Evolutionary conservation across 2,329 filamentous ascomycete species (phyloP).

Genomic region (Chrysosporium keratinophilum): DNA sequence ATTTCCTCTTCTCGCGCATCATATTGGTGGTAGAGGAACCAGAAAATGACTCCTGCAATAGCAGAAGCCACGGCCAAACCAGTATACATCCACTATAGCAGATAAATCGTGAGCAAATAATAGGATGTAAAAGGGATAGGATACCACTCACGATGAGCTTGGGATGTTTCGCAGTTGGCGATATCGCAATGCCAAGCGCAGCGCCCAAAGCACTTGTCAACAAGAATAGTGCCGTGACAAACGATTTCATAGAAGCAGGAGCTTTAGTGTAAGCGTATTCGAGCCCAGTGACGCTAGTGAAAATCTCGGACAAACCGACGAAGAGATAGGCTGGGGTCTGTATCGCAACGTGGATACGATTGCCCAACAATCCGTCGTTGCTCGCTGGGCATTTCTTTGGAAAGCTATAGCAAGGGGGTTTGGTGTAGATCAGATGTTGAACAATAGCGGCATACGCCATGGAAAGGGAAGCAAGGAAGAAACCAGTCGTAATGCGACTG

Average conservation of each 20-base stretch:
- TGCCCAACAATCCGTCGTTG: slow-evolving; percentile 28
- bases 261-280: slow-evolving; percentile 70
- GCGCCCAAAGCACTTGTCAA: slow-evolving; percentile 49
- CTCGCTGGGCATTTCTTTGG: slow-evolving; percentile 27
- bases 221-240: slow-evolving; percentile 47
- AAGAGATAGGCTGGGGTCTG: slow-evolving; percentile 38
- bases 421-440: slow-evolving; percentile 46
- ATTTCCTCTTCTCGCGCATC: slow-evolving; percentile 42
- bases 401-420: slow-evolving; percentile 43
- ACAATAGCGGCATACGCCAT: slow-evolving; percentile 52
- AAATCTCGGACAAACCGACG: slow-evolving; percentile 44
- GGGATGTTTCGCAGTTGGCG: slow-evolving; percentile 52
- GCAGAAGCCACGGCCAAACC: slow-evolving; percentile 45
- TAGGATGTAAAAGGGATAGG: not conserved
- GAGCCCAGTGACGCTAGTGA: slow-evolving; percentile 56
- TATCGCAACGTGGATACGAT: slow-evolving; percentile 36
- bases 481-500: slow-evolving; percentile 63
- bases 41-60: slow-evolving; percentile 45
- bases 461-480: slow-evolving; percentile 53
- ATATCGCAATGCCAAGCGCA: slow-evolving; percentile 52
- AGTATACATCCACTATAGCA: slow-evolving; percentile 49
- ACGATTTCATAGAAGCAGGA: slow-evolving; percentile 56
- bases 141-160: slow-evolving; percentile 39
- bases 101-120: not conserved
- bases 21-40: slow-evolving; percentile 39